Conservation (phyloP, 2,329 filamentous ascomycete genomes). For the Sarocladium oryzae region DNA sequence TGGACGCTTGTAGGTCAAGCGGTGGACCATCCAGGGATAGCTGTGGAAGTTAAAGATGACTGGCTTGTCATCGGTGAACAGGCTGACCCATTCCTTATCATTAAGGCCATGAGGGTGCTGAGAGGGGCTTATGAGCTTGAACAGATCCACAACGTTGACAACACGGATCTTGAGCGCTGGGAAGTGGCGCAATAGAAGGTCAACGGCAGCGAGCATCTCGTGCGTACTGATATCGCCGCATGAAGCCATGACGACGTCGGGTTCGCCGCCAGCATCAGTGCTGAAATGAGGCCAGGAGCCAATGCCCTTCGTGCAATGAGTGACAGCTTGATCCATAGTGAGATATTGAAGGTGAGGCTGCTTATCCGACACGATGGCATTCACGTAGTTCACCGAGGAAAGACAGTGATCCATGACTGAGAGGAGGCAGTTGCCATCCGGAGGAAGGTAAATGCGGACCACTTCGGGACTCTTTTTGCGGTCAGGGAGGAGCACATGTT, state of each 20-base stretch:
- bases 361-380: conserved; percentile 73
- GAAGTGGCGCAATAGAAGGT: conserved; percentile 63
- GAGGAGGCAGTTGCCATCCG: conserved; percentile 72
- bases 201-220: conserved; percentile 68
- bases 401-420: conserved; percentile 73
- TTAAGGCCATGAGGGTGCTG: conserved; percentile 70
- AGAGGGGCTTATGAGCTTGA: conserved; percentile 65
- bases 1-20: conserved; percentile 68
- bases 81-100: conserved; percentile 56
- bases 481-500: not conserved
- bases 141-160: conserved; percentile 75
- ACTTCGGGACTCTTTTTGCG: conserved; percentile 58
- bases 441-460: conserved; percentile 73
- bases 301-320: conserved; percentile 72
- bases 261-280: conserved; percentile 61
- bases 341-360: conserved; percentile 58
- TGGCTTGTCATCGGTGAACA: conserved; percentile 68
- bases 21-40: conserved; percentile 74
- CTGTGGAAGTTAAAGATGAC: conserved; percentile 81
- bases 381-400: conserved; percentile 69
- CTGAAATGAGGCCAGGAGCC: conserved; percentile 74
- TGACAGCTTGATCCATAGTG: conserved; percentile 55
- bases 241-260: conserved; percentile 69
- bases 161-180: conserved; percentile 70
- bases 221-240: conserved; percentile 71